These are phyloP conservation scores for Leccinum brunneo-olivaceum DNA, from an alignment of 1,284 basidiomycete genomes.

Conservation along the genomic window DNA sequence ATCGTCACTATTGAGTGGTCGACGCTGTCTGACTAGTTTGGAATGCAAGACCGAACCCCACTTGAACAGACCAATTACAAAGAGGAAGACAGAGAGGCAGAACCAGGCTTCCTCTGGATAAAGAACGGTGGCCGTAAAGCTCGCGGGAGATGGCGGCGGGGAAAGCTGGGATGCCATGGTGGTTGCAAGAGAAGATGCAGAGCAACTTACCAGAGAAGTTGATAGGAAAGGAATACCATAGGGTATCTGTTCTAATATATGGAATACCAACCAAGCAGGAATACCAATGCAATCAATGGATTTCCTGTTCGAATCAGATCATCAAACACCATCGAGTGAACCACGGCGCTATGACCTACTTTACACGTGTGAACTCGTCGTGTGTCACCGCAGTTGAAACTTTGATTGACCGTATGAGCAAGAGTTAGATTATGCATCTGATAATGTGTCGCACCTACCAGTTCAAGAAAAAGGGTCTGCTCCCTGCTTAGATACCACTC, in stretches of 20 bases:
- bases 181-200: neutral
- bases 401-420: no score
- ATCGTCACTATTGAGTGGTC: conserved; percentile 7
- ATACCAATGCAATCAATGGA: neutral
- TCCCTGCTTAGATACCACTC: no score
- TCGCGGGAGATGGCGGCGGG: neutral
- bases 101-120: conserved; percentile 43
- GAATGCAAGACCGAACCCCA: conserved; percentile 21
- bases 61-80: conserved; percentile 36
- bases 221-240: neutral
- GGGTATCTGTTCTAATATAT: conserved; percentile 7
- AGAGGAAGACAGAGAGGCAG: conserved; percentile 38
- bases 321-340: no score
- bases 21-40: conserved; percentile 17
- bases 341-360: no score
- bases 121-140: neutral
- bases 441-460: no score
- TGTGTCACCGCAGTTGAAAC: no score
- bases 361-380: no score
- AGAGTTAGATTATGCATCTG: no score
- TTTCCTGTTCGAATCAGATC: neutral
- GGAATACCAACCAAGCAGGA: conserved; percentile 4
- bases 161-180: neutral
- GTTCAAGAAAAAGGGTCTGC: no score
- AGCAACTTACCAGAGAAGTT: neutral